Percentiles rank a stretch among this genome's conserved stretches.
These are phyloP conservation scores for Metrosideros polymorpha DNA, from an alignment of 441 rosid species.

Conservation along the genomic window DNA sequence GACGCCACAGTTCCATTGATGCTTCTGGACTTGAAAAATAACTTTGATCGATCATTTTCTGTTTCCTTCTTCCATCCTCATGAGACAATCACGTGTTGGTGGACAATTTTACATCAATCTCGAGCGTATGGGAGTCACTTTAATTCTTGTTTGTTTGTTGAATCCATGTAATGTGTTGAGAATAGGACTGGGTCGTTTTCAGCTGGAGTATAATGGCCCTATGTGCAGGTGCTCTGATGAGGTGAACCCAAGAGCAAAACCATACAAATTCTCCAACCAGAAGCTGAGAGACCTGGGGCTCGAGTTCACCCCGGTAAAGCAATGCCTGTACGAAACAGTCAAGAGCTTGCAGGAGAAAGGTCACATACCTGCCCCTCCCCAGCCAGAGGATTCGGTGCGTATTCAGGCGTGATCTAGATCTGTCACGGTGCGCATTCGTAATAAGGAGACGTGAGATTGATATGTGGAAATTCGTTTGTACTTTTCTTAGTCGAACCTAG, in stretches of 20 bases:
- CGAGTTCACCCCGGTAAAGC: constrained; percentile 68
- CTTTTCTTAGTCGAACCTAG: neutral
- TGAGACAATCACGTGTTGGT: neutral
- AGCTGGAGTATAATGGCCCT: neutral
- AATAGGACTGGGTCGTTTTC: neutral
- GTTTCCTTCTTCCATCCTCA: neutral
- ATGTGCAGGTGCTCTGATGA: constrained; percentile 14
- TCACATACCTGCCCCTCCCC: constrained; percentile 20
- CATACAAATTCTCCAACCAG: constrained; percentile 10
- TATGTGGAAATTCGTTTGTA: neutral
- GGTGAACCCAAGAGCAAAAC: constrained; percentile 7
- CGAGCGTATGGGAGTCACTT: neutral
- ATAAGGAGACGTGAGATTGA: neutral
- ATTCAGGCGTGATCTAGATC: neutral
- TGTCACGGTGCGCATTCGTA: neutral
- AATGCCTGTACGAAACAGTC: constrained; percentile 39
- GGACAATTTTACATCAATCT: neutral
- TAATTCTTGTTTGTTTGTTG: neutral
- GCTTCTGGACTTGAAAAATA: neutral
- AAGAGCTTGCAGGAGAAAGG: constrained; percentile 24
- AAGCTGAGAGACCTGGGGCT: constrained; percentile 10
- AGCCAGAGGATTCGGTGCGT: neutral
- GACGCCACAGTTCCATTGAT: neutral
- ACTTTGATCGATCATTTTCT: neutral
- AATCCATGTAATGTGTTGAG: neutral